phyloP scores from a whole-genome alignment of 2,329 filamentous ascomycete genomes.

The Colletotrichum cuscutae region DNA sequence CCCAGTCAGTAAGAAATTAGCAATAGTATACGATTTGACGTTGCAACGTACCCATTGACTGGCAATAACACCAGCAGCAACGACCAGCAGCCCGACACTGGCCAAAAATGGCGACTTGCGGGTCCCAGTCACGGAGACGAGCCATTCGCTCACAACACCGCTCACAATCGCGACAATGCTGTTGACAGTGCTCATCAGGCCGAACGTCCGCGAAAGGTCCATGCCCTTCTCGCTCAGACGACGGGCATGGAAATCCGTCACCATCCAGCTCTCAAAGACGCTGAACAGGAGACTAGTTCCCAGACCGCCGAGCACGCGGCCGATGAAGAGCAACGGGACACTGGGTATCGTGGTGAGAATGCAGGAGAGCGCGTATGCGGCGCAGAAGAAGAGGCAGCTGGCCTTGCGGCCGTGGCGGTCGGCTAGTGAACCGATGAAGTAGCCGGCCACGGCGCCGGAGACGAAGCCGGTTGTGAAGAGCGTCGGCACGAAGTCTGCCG shows the following conservation, averaged over 20 bases:
- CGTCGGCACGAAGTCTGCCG: slow-evolving; percentile 44
- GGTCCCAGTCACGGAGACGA: slow-evolving; percentile 58
- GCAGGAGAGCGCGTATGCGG: slow-evolving; percentile 62
- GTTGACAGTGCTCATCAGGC: slow-evolving; percentile 61
- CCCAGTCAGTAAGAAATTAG: background rate
- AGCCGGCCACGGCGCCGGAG: slow-evolving; percentile 54
- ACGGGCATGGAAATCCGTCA: slow-evolving; percentile 62
- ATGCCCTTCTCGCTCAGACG: slow-evolving; percentile 51
- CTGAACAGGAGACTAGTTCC: slow-evolving; percentile 67
- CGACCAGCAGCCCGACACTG: slow-evolving; percentile 49
- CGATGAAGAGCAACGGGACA: slow-evolving; percentile 58
- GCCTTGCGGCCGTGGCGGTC: slow-evolving; percentile 61
- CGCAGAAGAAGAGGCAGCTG: slow-evolving; percentile 66
- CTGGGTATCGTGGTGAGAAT: slow-evolving; percentile 45
- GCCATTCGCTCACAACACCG: slow-evolving; percentile 61
- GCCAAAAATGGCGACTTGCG: slow-evolving; percentile 60
- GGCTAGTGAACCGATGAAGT: slow-evolving; percentile 58
- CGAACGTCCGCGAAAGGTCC: slow-evolving; percentile 61
- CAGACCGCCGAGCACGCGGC: slow-evolving; percentile 64
- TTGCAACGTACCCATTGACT: slow-evolving; percentile 54
- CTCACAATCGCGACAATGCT: slow-evolving; percentile 64
- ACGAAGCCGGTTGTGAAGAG: slow-evolving; percentile 57
- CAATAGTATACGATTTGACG: background rate
- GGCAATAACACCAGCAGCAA: slow-evolving; percentile 56
- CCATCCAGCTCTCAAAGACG: slow-evolving; percentile 71